Base-by-base conservation (phyloP, 2,329 filamentous ascomycete genomes). In the Ophiostoma ulmi region DNA sequence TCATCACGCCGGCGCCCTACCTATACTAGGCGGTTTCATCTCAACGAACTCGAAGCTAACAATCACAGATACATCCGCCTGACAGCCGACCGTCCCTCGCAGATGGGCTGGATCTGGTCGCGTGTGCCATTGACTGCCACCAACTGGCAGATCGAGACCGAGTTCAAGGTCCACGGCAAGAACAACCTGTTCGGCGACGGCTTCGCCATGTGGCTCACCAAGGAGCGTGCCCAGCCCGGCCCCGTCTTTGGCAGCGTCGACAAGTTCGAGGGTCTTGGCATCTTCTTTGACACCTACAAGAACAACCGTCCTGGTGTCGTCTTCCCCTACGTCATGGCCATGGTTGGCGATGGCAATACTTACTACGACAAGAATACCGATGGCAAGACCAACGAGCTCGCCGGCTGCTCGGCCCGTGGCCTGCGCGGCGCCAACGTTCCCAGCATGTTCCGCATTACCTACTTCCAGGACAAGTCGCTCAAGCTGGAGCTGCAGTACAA, bases 201-300 rank as follows among this genome's bases (percentile, higher is more conserved):
- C 74, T 93, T 99, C 81, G 95, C 95, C 74, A 91, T 99, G 87
- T 99, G 95, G 95, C 86, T 99, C 77, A 98, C 94, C 75, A 97
- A 97, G 81, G 90, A 97, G 81, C 92, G 95, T 74, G 94, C 88
- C 41, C 86, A 90, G 76, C 81, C 84, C 72, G 95, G 95, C 20
- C 86, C 89, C 13, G 94, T 99, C 52, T 99, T 99, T 80, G 95
- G 95, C 68, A 90, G 90, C 75, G 84, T 86, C 39, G 94, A 99
- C 81, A 88, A 88, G 74, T 99, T 98, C 76, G 94, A 99, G 80
- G 95, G 95, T 5, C 86, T 99, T 66, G 95, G 93, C 70, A 86
- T 99, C 80, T 98, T 97, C 83, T 88, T 99, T 82, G 95, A 99
- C 79, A 99, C 95, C 64, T 99, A 99, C 86, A 99, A 99, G 88